These are phyloP conservation scores for Lasiodiplodia sp. DNA, from an alignment of 2,329 filamentous ascomycete genomes.

Conservation along the genomic window DNA sequence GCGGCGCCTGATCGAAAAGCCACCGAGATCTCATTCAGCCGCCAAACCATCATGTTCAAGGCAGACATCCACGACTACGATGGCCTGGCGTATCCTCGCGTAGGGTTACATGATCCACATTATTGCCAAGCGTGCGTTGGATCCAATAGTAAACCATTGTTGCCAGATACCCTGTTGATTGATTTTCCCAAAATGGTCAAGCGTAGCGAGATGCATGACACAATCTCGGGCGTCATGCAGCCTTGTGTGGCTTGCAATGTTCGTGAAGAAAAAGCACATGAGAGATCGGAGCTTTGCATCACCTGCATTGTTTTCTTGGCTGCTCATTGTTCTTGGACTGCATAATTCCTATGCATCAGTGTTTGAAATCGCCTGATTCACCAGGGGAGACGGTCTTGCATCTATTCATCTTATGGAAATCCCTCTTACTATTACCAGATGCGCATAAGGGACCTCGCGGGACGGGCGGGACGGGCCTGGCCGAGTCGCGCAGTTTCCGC, in stretches of 20 bases:
- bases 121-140: background rate
- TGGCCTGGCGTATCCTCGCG: background rate
- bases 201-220: constrained; percentile 4
- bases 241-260: background rate
- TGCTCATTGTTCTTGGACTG: no score
- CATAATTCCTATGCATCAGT: no score
- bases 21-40: background rate
- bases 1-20: background rate
- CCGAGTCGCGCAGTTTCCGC: background rate
- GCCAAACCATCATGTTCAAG: background rate
- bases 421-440: no score
- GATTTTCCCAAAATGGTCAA: background rate
- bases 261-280: background rate
- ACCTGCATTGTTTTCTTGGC: background rate
- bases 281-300: background rate
- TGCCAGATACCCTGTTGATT: background rate
- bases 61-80: background rate
- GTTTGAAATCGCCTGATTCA: no score
- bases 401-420: no score
- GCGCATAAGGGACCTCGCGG: background rate
- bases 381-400: no score
- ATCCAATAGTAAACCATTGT: background rate
- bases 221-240: background rate
- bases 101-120: background rate
- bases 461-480: background rate